Evolutionary conservation across 129 eudicot species (phyloP).

Genomic region (Centaurea solstitialis): DNA sequence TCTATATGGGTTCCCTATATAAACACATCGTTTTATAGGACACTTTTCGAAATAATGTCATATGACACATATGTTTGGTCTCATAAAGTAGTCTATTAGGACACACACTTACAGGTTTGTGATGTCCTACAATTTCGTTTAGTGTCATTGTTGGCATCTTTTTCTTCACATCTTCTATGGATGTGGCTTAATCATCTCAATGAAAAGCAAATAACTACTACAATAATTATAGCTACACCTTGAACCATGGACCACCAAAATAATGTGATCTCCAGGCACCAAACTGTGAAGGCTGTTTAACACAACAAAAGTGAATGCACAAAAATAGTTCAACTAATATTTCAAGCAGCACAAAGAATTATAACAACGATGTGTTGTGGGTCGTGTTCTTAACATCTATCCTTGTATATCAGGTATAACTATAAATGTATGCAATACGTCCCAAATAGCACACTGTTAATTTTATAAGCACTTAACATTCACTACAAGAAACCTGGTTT

Average conservation of each 20-base stretch:
- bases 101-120: too few relatives aligned
- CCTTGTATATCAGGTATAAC: neutral
- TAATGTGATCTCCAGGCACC: conserved; percentile 1
- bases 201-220: conserved; percentile 12
- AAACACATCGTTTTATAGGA: too few relatives aligned
- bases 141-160: neutral
- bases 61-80: too few relatives aligned
- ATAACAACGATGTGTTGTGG: conserved; percentile 3
- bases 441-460: neutral
- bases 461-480: too few relatives aligned
- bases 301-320: neutral
- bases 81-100: too few relatives aligned
- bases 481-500: too few relatives aligned
- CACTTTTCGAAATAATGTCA: too few relatives aligned
- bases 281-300: conserved; percentile 18
- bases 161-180: neutral
- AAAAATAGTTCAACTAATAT: neutral
- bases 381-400: neutral
- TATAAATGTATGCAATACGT: neutral
- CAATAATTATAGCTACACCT: neutral
- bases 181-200: conserved; percentile 20
- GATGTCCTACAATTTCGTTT: too few relatives aligned
- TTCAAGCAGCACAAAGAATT: neutral
- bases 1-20: too few relatives aligned
- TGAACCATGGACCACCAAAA: conserved; percentile 20